These are phyloP conservation scores for Cadophora sp. DNA, from an alignment of 2,329 filamentous ascomycete species.

Conservation along the genomic window DNA sequence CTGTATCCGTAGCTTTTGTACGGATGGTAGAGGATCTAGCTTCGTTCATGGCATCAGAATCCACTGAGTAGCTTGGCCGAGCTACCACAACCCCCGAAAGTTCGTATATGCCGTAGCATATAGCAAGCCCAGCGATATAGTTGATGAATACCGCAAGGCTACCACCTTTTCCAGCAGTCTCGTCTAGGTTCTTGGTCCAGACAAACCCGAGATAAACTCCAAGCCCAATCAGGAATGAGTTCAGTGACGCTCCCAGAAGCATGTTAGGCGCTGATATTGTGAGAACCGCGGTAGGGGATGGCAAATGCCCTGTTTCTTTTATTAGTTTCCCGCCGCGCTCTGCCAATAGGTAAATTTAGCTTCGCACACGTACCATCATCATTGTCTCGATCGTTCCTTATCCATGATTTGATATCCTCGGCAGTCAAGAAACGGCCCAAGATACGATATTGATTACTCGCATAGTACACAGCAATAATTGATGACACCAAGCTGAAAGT, in stretches of 20 bases:
- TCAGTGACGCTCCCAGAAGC: slow-evolving; percentile 13
- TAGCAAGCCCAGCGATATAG: not conserved
- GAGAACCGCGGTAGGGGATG: not conserved
- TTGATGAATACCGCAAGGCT: not conserved
- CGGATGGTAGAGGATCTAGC: no score
- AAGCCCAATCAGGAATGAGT: slow-evolving; percentile 14
- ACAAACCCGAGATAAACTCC: slow-evolving; percentile 21
- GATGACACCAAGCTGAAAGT: not conserved
- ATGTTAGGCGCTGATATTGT: not conserved
- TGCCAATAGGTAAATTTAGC: not conserved
- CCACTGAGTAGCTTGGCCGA: no score
- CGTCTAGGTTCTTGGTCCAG: slow-evolving; percentile 22
- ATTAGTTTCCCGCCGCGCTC: not conserved
- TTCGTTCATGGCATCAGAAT: no score
- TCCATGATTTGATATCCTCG: no score
- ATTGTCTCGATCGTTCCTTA: not conserved
- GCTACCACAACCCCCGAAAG: no score
- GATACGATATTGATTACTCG: not conserved
- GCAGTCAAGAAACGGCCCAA: not conserved
- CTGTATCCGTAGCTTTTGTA: no score
- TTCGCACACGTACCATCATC: not conserved
- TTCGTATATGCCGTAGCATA: no score
- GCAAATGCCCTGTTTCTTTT: not conserved
- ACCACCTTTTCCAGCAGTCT: not conserved
- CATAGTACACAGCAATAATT: not conserved